Percentiles rank a stretch among this genome's conserved stretches.
phyloP scores from a whole-genome alignment of 208 protist species.

The Leishmania guyanensis region DNA sequence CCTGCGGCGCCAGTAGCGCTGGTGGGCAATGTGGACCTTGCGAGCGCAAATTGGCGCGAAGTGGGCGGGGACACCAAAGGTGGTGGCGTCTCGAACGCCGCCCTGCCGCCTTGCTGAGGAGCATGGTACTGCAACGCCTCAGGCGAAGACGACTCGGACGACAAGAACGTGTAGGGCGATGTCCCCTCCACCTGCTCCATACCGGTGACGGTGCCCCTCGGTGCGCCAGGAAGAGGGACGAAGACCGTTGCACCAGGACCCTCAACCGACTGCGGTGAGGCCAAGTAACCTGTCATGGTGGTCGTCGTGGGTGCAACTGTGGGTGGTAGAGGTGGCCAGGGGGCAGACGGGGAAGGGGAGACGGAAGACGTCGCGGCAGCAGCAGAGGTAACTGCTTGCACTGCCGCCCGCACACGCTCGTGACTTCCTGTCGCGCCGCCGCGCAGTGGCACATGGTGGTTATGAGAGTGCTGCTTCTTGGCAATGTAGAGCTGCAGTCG shows the following conservation, averaged over 20 bases:
- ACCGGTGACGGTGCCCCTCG: background rate
- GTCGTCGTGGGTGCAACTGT: background rate
- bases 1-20: background rate
- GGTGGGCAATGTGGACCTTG: background rate
- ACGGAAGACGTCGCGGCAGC: constrained; percentile 1
- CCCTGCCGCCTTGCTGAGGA: background rate
- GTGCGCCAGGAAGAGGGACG: background rate
- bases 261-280: background rate
- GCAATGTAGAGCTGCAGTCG: constrained; percentile 53
- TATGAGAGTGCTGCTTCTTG: constrained; percentile 28
- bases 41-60: background rate
- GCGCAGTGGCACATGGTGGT: background rate
- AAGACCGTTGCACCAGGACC: background rate
- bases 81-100: background rate
- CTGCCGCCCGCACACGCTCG: constrained; percentile 8
- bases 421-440: background rate
- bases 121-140: background rate
- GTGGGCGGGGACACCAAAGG: background rate
- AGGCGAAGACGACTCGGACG: constrained; percentile 7
- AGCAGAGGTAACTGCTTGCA: constrained; percentile 1
- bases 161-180: constrained; percentile 13
- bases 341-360: background rate
- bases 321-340: constrained; percentile 12
- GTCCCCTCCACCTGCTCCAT: background rate
- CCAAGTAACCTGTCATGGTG: background rate